Conservation (phyloP, 2,329 filamentous ascomycete species). For the Fusarium pseudoanthophilum region DNA sequence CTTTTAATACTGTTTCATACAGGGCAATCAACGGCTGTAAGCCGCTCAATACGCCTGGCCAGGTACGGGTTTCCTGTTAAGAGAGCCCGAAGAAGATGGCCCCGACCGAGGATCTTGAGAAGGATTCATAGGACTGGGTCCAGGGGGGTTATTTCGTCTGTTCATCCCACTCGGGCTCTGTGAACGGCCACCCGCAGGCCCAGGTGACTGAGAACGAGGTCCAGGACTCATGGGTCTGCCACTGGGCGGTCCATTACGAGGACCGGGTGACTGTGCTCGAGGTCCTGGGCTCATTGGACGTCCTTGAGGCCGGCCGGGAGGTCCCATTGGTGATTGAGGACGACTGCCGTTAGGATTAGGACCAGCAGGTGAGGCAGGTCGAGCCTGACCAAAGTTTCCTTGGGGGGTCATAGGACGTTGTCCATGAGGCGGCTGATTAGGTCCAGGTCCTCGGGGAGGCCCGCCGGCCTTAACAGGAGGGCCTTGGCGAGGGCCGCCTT, state of each 20-base stretch:
- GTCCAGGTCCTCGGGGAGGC: slow-evolving; percentile 37
- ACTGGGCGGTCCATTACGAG: slow-evolving; percentile 41
- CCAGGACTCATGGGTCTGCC: slow-evolving; percentile 55
- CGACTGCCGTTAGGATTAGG: slow-evolving; percentile 46
- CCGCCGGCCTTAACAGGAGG: slow-evolving; percentile 60
- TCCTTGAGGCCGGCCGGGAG: slow-evolving; percentile 45
- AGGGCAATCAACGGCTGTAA: slow-evolving; percentile 25
- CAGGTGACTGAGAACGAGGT: slow-evolving; percentile 59
- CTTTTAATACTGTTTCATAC: slow-evolving; percentile 41
- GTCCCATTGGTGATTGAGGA: slow-evolving; percentile 49
- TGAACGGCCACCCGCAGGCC: slow-evolving; percentile 46
- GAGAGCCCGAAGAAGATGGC: slow-evolving; percentile 55
- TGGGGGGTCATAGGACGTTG: slow-evolving; percentile 50
- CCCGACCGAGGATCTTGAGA: slow-evolving; percentile 46
- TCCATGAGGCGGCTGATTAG: slow-evolving; percentile 20
- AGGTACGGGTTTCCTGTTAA: slow-evolving; percentile 66
- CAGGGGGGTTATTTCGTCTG: slow-evolving; percentile 56
- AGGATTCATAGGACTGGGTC: slow-evolving; percentile 61
- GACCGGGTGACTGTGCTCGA: slow-evolving; percentile 40
- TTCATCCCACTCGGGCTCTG: slow-evolving; percentile 55
- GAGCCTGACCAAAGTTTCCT: slow-evolving; percentile 41
- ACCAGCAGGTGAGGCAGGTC: slow-evolving; percentile 53
- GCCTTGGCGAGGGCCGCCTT: slow-evolving; percentile 60
- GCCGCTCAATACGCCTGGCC: slow-evolving; percentile 59
- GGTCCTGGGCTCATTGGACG: slow-evolving; percentile 55